Evolutionary conservation across 2,329 filamentous ascomycete genomes (phyloP), one percentile per base, ranked within the genome.

Genomic region (Paracoccidioides brasiliensis): DNA sequence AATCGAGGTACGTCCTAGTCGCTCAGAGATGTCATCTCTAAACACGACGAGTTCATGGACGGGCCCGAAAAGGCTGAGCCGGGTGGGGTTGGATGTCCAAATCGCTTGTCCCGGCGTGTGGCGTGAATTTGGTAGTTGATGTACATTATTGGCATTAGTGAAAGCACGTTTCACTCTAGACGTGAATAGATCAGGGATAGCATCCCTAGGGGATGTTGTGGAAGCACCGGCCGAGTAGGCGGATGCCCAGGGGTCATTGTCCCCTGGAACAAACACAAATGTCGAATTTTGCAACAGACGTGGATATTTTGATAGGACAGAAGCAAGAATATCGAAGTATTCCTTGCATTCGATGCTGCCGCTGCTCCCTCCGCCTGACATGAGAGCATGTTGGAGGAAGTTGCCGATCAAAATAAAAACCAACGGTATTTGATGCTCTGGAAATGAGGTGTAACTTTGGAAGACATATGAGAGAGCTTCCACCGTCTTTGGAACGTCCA

Each of bases 331-430:
- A 71, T 98, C 90, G 69, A 97, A 96, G 67, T 87, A 85, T 71
- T 97, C 93, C 74, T 97, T 97, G 74, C 95, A 97, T 72, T 95
- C 90, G 62, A 97, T 90, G 69, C 88, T 91, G 41, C 88, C 88
- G 28, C 90, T 84, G 45, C 80, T 84, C 41, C 82, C 84, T 32
- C 83, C 82, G 54, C 86, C 84, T 33, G 78, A 76, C 65, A 84
- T 76, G 53, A 75, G 74, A 28, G 80, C 76, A 61, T 76, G 74
- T 48, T 76, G 78, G 54, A 78, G 77, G 65, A 98, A 97, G 69
- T 93, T 95, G 41, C 93, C 93, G 49, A 88, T 82, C 5, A 98
- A 72, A 46, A 96, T 76, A 64, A 97, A 91, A 0, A 83, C 79
- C 64, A 95, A 78, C 0, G 93, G 91, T 1, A 82, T 80, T 15